A percentile compares a stretch with the other conserved stretches of the same genome.
Evolutionary conservation across 441 rosid species (phyloP).

Genomic region (Pelargonium cotyledonis): DNA sequence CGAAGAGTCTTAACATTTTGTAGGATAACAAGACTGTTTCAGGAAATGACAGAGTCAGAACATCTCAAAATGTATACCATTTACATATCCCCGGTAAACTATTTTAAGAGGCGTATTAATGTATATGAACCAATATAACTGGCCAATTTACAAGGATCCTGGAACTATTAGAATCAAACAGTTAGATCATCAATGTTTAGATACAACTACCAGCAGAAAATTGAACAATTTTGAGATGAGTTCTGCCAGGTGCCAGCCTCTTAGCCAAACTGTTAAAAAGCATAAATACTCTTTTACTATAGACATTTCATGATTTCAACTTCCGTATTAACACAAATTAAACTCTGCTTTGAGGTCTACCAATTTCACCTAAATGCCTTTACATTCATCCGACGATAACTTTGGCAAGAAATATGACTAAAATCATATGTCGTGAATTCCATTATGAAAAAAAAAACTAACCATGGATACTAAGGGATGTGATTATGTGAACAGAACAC

Average conservation of each 20-base stretch:
- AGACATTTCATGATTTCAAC: constrained; percentile 6
- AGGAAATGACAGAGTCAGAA: constrained; percentile 1
- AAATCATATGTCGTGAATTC: background rate
- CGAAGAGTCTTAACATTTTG: background rate
- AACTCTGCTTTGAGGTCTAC: constrained; percentile 1
- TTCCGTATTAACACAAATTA: background rate
- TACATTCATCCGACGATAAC: background rate
- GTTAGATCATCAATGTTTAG: no score
- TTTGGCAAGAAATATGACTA: background rate
- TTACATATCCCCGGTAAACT: background rate
- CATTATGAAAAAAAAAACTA: background rate
- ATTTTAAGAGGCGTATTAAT: background rate
- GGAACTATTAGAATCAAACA: background rate
- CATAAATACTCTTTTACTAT: background rate
- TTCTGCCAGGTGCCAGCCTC: background rate
- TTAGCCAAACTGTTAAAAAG: background rate
- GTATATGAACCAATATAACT: background rate
- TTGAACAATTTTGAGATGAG: constrained; percentile 5
- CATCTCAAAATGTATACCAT: constrained; percentile 1
- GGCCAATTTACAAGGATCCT: background rate
- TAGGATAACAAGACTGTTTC: constrained; percentile 1
- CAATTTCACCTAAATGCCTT: background rate
- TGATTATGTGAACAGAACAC: background rate
- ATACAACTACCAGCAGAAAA: background rate
- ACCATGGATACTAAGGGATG: background rate